phyloP scores from a whole-genome alignment of 306 rosid species.

The Lupinus albus region DNA sequence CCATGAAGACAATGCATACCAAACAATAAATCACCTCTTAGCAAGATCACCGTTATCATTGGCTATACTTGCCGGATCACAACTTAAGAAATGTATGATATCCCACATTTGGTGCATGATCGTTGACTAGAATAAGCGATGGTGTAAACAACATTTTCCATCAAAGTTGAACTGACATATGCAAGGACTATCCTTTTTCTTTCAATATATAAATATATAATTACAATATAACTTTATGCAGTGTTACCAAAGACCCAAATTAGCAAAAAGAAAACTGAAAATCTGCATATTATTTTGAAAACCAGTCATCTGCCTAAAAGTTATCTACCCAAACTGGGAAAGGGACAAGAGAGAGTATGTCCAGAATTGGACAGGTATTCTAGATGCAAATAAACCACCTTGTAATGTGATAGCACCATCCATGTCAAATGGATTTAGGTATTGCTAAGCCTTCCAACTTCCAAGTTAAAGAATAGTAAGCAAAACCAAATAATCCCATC shows the following conservation, averaged over 20 bases:
- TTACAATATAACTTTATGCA: background rate
- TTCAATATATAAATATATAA: background rate
- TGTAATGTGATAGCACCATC: conserved; percentile 14
- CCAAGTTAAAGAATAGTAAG: conserved; percentile 22
- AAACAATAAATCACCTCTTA: conserved; percentile 28
- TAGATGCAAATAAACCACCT: conserved; percentile 29
- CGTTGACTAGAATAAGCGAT: conserved; percentile 2
- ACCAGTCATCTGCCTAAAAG: conserved; percentile 16
- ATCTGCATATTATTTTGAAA: background rate
- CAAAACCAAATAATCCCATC: conserved; percentile 23
- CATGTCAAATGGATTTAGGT: conserved; percentile 19
- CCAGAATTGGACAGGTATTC: background rate
- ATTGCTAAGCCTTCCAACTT: conserved; percentile 34
- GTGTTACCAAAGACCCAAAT: background rate
- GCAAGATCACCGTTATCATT: conserved; percentile 10
- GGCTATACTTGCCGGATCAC: conserved; percentile 11
- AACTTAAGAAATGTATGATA: background rate
- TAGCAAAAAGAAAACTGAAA: conserved; percentile 13
- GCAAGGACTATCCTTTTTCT: background rate
- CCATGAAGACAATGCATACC: conserved; percentile 15
- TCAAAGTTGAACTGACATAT: conserved; percentile 5
- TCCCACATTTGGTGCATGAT: conserved; percentile 13
- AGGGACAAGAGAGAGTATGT: conserved; percentile 14
- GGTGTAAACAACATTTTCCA: background rate
- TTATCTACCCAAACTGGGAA: conserved; percentile 16